Conservation (phyloP, 495 filamentous ascomycete genomes). For the Xylaria palmicola region DNA sequence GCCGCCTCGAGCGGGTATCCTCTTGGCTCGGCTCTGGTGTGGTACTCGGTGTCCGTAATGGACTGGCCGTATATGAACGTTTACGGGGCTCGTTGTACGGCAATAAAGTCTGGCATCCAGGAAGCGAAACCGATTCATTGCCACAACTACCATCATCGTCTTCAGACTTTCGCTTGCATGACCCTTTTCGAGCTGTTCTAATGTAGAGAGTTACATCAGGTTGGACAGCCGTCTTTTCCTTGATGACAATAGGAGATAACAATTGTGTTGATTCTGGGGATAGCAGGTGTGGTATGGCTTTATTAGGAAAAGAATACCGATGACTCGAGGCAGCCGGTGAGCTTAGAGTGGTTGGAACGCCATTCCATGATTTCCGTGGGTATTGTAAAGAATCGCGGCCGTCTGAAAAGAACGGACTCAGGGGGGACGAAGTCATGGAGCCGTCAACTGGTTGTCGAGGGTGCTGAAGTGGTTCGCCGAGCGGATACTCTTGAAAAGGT, state of each 20-base stretch:
- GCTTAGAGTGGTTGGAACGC: neutral
- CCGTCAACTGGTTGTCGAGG: neutral
- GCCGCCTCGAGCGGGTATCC: neutral
- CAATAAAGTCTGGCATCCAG: neutral
- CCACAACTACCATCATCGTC: neutral
- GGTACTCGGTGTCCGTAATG: slow-evolving; percentile 9
- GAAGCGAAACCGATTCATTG: neutral
- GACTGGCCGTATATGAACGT: neutral
- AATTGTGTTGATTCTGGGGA: neutral
- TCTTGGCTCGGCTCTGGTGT: slow-evolving; percentile 18
- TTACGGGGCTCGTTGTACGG: neutral
- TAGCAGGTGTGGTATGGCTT: neutral
- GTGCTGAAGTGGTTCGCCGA: neutral
- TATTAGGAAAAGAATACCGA: neutral
- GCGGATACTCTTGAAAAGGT: neutral
- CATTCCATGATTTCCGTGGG: neutral
- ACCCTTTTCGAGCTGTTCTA: neutral
- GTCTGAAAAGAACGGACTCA: neutral
- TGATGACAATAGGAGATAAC: neutral
- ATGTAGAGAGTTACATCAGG: neutral
- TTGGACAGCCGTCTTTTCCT: neutral
- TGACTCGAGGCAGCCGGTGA: neutral
- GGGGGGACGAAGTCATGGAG: neutral
- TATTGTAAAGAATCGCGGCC: no score
- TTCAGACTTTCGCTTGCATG: neutral